Evolutionary conservation across 2,329 filamentous ascomycete genomes (phyloP).

Genomic region (Zalaria sp.): DNA sequence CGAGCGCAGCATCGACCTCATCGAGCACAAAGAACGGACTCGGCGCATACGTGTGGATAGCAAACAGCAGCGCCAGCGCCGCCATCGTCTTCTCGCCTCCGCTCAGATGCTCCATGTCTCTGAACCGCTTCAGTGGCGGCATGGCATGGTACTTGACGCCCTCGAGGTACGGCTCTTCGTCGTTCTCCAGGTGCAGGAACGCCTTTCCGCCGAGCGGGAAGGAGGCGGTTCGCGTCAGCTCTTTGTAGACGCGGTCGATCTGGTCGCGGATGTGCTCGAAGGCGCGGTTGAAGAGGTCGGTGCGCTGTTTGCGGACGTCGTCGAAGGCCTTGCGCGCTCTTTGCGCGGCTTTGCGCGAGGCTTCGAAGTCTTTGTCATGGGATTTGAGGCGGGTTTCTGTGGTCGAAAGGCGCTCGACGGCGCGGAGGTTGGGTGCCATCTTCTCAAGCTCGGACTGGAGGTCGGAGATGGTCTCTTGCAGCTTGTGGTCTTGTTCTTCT

Average conservation of each 20-base stretch:
- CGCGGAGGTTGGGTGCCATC: constrained; percentile 92
- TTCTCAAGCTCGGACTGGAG: constrained; percentile 76
- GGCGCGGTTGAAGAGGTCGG: constrained; percentile 87
- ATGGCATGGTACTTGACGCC: constrained; percentile 98
- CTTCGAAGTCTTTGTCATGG: constrained; percentile 81
- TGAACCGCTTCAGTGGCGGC: constrained; percentile 94
- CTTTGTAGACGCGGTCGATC: constrained; percentile 86
- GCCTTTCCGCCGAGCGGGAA: constrained; percentile 82
- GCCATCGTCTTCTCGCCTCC: constrained; percentile 99
- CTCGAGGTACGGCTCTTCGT: constrained; percentile 87
- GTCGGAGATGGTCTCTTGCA: constrained; percentile 63
- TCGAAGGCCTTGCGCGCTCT: constrained; percentile 73
- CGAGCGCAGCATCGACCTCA: constrained; percentile 94
- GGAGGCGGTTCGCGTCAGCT: constrained; percentile 78
- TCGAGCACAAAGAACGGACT: constrained; percentile 96
- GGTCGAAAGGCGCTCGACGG: constrained; percentile 76
- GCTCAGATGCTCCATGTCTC: constrained; percentile 96
- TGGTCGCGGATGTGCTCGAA: constrained; percentile 92
- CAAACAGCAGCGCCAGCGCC: constrained; percentile 87
- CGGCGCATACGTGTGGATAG: constrained; percentile 91
- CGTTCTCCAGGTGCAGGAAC: constrained; percentile 85
- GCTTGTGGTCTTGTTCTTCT: constrained; percentile 55
- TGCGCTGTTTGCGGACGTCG: constrained; percentile 65
- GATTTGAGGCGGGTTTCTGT: constrained; percentile 71
- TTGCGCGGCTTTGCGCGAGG: constrained; percentile 60